Evolutionary conservation across 2,329 filamentous ascomycete species (phyloP).

Genomic region (Neofusicoccum laricinum): DNA sequence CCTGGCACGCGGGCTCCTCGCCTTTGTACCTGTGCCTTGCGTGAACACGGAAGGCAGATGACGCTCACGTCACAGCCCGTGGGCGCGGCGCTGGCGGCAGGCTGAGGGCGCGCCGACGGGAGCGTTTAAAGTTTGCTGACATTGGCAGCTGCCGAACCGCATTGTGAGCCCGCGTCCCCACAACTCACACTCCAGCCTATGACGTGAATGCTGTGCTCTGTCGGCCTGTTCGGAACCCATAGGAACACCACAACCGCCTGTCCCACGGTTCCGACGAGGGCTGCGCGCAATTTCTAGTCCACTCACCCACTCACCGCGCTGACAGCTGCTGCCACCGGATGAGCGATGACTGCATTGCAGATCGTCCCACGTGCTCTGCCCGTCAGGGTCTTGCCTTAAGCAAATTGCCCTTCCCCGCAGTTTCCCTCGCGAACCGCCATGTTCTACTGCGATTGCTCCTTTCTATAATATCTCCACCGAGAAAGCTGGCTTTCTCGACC

Average conservation of each 20-base stretch:
- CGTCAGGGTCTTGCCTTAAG: slow-evolving; percentile 7
- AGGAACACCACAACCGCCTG: not conserved
- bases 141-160: not conserved
- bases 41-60: not conserved
- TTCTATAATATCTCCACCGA: not conserved
- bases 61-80: not conserved
- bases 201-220: not conserved
- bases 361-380: not conserved
- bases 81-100: not conserved
- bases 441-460: not conserved
- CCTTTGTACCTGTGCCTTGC: not conserved
- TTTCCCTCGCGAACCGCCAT: not conserved
- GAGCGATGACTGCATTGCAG: not conserved
- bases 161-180: not conserved
- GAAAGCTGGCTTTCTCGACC: not conserved
- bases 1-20: not conserved
- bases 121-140: not conserved
- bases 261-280: not conserved
- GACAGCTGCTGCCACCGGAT: not conserved
- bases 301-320: not conserved
- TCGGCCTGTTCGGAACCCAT: not conserved
- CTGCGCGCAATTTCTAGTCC: not conserved
- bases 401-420: slow-evolving; percentile 6
- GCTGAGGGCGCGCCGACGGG: not conserved
- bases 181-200: not conserved